Base-by-base conservation (phyloP, 495 filamentous ascomycete genomes). In the Talaromyces thailandensis region DNA sequence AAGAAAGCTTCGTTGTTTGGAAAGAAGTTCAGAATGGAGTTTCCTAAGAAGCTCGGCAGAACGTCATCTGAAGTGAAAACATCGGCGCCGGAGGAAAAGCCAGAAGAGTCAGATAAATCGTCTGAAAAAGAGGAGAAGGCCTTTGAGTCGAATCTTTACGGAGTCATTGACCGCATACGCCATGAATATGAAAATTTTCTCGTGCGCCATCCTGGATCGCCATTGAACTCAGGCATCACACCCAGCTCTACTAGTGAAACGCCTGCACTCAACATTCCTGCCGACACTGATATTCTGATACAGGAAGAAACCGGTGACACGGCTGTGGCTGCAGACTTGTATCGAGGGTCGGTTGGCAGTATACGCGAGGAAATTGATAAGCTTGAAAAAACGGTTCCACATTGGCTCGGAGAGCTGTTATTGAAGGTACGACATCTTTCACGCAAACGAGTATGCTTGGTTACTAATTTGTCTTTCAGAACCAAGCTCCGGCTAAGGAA, bases 401-500 rank as follows among this genome's bases (percentile, higher is more conserved):
- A 87, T 71, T 98, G 94, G 94, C 78, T 98, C 23, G 92, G 90
- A 35, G 93, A 98, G 63, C 80, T 96, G n/a, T 74, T 98, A 21
- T 76, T 98, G 37, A 82, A 84, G 71, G 88, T 90, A 77, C 63
- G 71, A 68, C 37, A 21, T 61, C n/a, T 12, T 21, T 51, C 48
- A 51, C 23, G 18, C 23, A 24, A 23, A 32, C 35, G 21, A 24
- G 28, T 31, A 8, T 31, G 29, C 56, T 23, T 55, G 6, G 62
- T 64, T 40, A 23, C 40, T 61, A 14, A 68, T 62, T n/a, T 6
- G 24, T 52, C 5, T 48, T 60, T 24, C 64, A 91, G 83, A 96
- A 97, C 70, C 82, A 84, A 73, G 84, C 90, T 18, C 92, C 93
- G 0, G 69, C 83, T 23, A 98, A 98, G 74, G 94, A 98, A n/a